Base-by-base conservation (phyloP, 495 filamentous ascomycete genomes). In the Aspergillus biplanus region DNA sequence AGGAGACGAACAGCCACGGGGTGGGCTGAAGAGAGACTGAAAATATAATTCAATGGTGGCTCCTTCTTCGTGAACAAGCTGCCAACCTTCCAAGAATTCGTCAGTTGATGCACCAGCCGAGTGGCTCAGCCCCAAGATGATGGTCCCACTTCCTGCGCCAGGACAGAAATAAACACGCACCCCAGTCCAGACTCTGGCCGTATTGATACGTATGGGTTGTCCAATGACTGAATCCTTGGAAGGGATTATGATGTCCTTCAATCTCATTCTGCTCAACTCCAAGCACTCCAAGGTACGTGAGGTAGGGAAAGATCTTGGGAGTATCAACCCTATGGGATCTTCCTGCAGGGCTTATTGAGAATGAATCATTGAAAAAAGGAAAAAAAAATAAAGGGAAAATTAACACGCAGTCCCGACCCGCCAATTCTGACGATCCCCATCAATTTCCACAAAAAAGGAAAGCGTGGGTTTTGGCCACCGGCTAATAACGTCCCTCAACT, bases 91-190 rank as follows among this genome's bases (percentile, higher is more conserved):
- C 11, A 44, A 44, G n/a, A 44, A 44, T 44, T 15, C n/a, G 39
- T 15, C 39, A 44, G n/a, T 44, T 7, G 39, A 21, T 50, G 52
- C 9, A 46, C 34, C 16, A 46, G 15, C 47, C 42, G 33, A 35
- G 57, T 59, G 44, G 58, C 35, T 54, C 50, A 61, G 58, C 50
- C 58, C 58, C 58, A 61, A 46, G 33, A 32, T 53, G 34, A 46
- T 21, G 27, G 32, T 32, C 13, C 52, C 52, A 54, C 52, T 54
- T 12, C 9, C 52, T 34, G 52, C 52, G 52, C 27, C 37, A 33
- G 16, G 48, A 46, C 47, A 63, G 46, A 57, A 18, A 62, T 34
- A 31, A 53, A 61, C 53, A 61, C 50, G 47, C n/a, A 18, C 35
- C 27, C 44, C 27, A 32, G 42, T 7, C 12, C 3, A 44, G n/a